A percentile compares a stretch with the other conserved stretches of the same genome.
phyloP scores from a whole-genome alignment of 75 land plant species.

The Sequoia sempervirens region DNA sequence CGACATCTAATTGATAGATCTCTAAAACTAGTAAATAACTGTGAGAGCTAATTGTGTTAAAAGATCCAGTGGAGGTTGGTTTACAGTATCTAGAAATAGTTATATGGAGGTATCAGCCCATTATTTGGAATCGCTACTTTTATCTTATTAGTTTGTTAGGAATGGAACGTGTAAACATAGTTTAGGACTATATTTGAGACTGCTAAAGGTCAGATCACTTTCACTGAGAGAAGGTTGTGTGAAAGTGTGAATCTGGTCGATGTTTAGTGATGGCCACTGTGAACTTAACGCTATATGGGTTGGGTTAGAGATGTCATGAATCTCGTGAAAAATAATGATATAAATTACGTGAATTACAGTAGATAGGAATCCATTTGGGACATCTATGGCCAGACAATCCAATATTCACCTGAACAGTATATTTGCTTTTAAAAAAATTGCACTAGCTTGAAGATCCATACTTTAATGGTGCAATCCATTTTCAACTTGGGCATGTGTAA shows the following conservation, averaged over 20 bases:
- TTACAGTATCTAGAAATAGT: not conserved
- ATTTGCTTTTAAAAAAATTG: not conserved
- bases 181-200: not conserved
- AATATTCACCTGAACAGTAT: not conserved
- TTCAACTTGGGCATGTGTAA: constrained; percentile 3
- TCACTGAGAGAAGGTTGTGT: no score
- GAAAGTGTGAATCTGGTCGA: not conserved
- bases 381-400: not conserved
- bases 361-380: not conserved
- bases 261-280: not conserved
- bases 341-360: not conserved
- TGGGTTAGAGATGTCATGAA: not conserved
- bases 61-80: not conserved
- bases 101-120: not conserved
- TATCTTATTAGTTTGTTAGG: not conserved
- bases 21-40: not conserved
- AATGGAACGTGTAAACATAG: not conserved
- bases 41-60: not conserved
- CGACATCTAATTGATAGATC: not conserved
- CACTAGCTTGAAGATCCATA: not conserved
- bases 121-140: not conserved
- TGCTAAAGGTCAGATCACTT: not conserved
- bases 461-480: not conserved
- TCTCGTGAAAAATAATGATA: not conserved
- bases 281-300: not conserved